Evolutionary conservation across 2,329 filamentous ascomycete genomes (phyloP).

Genomic region (Trichoderma sp.): DNA sequence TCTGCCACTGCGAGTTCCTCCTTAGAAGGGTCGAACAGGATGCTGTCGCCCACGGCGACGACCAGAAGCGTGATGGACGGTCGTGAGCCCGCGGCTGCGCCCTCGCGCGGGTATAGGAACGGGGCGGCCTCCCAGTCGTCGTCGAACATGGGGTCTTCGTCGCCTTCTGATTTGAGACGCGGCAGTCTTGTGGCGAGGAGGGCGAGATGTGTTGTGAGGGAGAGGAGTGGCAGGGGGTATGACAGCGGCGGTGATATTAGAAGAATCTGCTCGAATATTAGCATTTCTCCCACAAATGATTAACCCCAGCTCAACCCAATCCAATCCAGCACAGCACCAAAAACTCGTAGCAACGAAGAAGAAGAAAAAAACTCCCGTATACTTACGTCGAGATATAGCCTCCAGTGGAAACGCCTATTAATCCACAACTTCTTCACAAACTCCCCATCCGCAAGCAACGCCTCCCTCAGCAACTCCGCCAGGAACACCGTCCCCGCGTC

Average conservation of each 20-base stretch:
- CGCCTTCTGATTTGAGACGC: constrained; percentile 77
- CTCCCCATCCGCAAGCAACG: constrained; percentile 69
- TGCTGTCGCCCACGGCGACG: constrained; percentile 78
- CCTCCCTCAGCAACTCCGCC: constrained; percentile 83
- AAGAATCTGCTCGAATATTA: constrained; percentile 63
- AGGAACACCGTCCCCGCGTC: constrained; percentile 86
- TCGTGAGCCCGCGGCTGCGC: constrained; percentile 40
- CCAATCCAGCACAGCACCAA: neutral
- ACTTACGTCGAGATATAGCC: constrained; percentile 87
- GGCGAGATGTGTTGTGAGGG: constrained; percentile 88
- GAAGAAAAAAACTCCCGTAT: neutral
- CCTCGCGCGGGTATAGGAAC: constrained; percentile 65
- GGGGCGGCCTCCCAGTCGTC: constrained; percentile 91
- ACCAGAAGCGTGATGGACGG: constrained; percentile 91
- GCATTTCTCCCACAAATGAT: neutral
- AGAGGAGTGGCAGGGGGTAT: constrained; percentile 89
- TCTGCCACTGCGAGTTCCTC: constrained; percentile 95
- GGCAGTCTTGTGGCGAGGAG: constrained; percentile 84
- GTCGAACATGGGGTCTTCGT: constrained; percentile 96
- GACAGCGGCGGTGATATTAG: constrained; percentile 90
- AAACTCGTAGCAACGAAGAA: neutral
- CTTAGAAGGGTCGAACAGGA: constrained; percentile 88
- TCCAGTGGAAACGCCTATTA: constrained; percentile 92
- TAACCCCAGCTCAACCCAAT: no score
- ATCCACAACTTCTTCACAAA: constrained; percentile 75